These are phyloP conservation scores for Nakataea oryzae DNA, from an alignment of 2,329 filamentous ascomycete genomes.

Conservation along the genomic window DNA sequence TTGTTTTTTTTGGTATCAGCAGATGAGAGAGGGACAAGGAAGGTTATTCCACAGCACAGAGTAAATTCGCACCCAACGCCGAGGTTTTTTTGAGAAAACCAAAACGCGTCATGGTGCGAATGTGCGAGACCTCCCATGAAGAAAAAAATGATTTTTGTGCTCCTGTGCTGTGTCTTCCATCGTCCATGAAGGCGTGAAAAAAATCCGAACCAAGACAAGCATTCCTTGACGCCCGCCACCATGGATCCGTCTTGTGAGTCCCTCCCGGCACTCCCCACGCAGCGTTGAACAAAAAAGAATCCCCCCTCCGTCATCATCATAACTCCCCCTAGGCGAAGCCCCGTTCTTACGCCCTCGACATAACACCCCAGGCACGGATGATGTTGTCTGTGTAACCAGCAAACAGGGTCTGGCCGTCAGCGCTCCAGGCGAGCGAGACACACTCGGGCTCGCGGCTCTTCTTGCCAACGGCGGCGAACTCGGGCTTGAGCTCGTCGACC, in stretches of 20 bases:
- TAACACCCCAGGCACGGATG: constrained; percentile 95
- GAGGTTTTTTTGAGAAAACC: neutral
- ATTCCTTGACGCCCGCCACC: constrained; percentile 23
- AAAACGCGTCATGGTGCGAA: constrained; percentile 1
- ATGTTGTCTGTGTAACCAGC: constrained; percentile 99
- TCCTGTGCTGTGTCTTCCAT: neutral
- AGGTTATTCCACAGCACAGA: neutral
- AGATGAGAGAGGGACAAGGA: neutral
- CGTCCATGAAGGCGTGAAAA: constrained; percentile 10
- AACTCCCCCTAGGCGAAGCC: neutral
- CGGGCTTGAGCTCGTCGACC: constrained; percentile 99
- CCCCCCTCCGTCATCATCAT: neutral
- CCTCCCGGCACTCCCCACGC: constrained; percentile 5
- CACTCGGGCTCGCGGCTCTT: constrained; percentile 99
- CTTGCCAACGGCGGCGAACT: constrained; percentile 93
- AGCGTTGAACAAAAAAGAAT: constrained; percentile 6
- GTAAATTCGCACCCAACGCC: neutral
- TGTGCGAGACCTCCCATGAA: neutral
- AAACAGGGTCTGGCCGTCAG: constrained; percentile 98
- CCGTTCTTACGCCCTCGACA: constrained; percentile 71
- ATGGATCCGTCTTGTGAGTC: constrained; percentile 13
- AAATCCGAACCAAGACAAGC: constrained; percentile 22
- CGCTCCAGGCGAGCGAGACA: constrained; percentile 92
- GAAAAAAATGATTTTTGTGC: constrained; percentile 3
- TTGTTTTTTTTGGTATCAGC: neutral